Base-by-base conservation (phyloP, 1,284 basidiomycete species). In the Pseudozyma pruni region DNA sequence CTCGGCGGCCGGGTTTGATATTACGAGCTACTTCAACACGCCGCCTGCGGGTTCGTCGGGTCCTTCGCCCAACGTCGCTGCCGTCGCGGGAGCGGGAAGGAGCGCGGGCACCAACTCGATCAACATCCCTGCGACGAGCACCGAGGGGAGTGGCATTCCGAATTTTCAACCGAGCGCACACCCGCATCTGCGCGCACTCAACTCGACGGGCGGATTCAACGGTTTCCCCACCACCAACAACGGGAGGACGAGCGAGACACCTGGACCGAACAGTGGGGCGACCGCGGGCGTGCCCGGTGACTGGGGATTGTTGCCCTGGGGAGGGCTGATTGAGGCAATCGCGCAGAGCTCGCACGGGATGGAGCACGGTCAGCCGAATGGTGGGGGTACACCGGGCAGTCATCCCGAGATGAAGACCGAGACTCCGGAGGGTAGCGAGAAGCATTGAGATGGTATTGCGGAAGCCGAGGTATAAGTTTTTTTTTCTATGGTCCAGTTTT, bases 291-390 rank as follows among this genome's bases (percentile, higher is more conserved):
- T 47, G 14, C 51, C 62, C 3, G 51, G 59, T 13, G 72, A 74
- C 31, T 66, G 64, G 62, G 62, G 63, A 1, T 32, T 75, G 34
- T 29, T 75, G 33, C 75, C 75, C 3, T 78, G 75, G 75, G 71
- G 74, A 8, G 75, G 72, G 1, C 37, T 78, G 38, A 78, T 78
- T 17, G 74, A 76, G 49, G 74, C 75, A 2, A 76, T 76, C 31
- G 68, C 68, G 4, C 64, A 68, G 35, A 72, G 69, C 32, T 71
- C 68, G 16, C 68, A 71, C 27, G 68, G 68, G 2, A 71, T 61
- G 19, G 68, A 71, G 8, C 56, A 66, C 13, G 34, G 20, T 10
- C 47, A 45, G 13, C 61, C 25, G n/a, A 35, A n/a, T 8, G 49
- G 41, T 14, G 50, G 51, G 1, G 49, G 51, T 22, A 68, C 57